phyloP scores from a whole-genome alignment of 2,329 filamentous ascomycete genomes.

The Chlorencoelia australis region DNA sequence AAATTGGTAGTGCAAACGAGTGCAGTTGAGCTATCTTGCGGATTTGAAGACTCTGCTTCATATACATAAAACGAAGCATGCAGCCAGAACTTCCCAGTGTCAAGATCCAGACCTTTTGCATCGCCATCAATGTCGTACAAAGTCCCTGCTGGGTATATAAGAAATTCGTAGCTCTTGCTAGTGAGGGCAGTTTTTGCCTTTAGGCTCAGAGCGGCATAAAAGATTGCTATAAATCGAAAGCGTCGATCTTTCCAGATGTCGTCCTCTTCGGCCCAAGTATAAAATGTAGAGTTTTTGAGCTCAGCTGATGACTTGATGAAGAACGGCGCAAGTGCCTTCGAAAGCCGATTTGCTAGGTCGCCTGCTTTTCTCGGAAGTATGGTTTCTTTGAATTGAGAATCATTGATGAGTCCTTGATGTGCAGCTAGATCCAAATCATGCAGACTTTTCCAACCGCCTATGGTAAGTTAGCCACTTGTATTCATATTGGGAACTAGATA shows the following conservation, averaged over 20 bases:
- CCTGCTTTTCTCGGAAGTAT: conserved; percentile 5
- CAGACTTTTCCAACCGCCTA: conserved; percentile 8
- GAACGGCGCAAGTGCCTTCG: conserved; percentile 6
- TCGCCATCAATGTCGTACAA: neutral
- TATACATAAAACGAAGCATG: conserved; percentile 7
- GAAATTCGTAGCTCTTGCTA: conserved; percentile 9
- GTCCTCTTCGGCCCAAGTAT: conserved; percentile 5
- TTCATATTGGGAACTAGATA: too few species aligned
- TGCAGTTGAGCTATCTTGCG: too few species aligned
- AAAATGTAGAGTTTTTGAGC: neutral
- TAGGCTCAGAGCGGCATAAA: conserved; percentile 9
- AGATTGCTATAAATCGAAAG: conserved; percentile 9
- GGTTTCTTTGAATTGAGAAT: conserved; percentile 1
- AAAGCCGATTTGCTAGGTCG: conserved; percentile 1
- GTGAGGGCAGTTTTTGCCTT: conserved; percentile 9
- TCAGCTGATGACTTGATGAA: neutral
- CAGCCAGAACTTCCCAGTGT: conserved; percentile 1
- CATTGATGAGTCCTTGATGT: conserved; percentile 4
- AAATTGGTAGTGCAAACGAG: too few species aligned
- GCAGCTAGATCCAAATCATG: conserved; percentile 10
- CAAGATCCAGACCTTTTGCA: neutral
- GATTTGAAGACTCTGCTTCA: too few species aligned
- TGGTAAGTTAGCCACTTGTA: too few species aligned
- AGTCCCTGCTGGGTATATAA: conserved; percentile 5
- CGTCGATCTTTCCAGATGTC: conserved; percentile 6